These are phyloP conservation scores for Phanerodontia chrysosporium DNA, from an alignment of 768 basidiomycete genomes.

Conservation along the genomic window DNA sequence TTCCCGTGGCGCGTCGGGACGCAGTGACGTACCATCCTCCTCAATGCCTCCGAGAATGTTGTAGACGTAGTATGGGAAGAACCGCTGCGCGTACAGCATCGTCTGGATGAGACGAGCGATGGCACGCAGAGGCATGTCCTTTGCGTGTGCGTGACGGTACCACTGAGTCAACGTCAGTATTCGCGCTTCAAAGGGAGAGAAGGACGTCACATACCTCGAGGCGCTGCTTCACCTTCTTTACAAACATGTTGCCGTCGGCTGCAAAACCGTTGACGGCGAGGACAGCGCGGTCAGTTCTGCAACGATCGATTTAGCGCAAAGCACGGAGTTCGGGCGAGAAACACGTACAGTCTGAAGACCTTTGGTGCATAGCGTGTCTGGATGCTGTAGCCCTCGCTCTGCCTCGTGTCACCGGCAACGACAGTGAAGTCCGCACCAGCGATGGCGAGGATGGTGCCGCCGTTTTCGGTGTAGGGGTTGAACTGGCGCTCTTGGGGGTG, in stretches of 20 bases:
- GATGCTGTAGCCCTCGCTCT: conserved; percentile 96
- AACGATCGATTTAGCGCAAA: conserved; percentile 1
- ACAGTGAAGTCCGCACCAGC: conserved; percentile 92
- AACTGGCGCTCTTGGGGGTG: conserved; percentile 58
- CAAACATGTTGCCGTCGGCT: conserved; percentile 96
- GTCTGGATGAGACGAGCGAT: conserved; percentile 99
- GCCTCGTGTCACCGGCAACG: conserved; percentile 94
- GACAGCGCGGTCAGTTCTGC: conserved; percentile 87
- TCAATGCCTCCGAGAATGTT: conserved; percentile 96
- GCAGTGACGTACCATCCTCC: conserved; percentile 74
- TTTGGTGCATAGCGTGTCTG: conserved; percentile 97
- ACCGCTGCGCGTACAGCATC: conserved; percentile 92
- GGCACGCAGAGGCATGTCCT: conserved; percentile 94
- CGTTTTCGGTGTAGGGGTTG: conserved; percentile 90
- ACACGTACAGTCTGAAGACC: conserved; percentile 84
- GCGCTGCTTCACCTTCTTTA: conserved; percentile 93
- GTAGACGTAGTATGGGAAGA: conserved; percentile 98
- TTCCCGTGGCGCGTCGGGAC: not conserved
- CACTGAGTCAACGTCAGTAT: conserved; percentile 48
- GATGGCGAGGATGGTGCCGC: conserved; percentile 94
- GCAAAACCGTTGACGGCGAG: conserved; percentile 96
- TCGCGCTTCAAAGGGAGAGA: not conserved
- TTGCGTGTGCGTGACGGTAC: conserved; percentile 96
- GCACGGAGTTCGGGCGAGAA: conserved; percentile 1
- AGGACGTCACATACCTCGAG: conserved; percentile 65